A percentile compares a stretch with the other conserved stretches of the same genome.
phyloP scores from a whole-genome alignment of 2,329 filamentous ascomycete species.

The Elsinoe ampelina region DNA sequence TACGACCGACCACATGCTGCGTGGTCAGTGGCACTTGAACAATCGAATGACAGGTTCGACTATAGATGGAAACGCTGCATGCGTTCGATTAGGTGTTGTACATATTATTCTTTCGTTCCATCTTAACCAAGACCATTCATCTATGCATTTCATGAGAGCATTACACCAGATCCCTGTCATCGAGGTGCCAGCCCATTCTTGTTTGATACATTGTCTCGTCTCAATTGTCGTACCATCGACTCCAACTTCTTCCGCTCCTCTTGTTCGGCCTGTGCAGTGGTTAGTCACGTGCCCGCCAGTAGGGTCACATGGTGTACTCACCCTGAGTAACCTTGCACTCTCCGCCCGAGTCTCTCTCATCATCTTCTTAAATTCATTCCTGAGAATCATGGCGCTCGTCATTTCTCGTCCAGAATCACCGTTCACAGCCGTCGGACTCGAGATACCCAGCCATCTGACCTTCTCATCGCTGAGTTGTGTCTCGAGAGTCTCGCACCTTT shows the following conservation, averaged over 20 bases:
- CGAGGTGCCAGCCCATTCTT: not conserved
- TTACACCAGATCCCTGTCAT: not conserved
- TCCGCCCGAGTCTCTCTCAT: slow-evolving; percentile 63
- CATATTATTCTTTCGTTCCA: not conserved
- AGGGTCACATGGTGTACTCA: slow-evolving; percentile 33
- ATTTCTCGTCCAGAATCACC: slow-evolving; percentile 37
- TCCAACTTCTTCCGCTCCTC: slow-evolving; percentile 40
- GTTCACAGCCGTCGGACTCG: slow-evolving; percentile 40
- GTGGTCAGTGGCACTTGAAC: not conserved
- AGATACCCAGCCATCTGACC: slow-evolving; percentile 55
- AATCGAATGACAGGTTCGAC: not conserved
- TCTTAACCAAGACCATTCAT: not conserved
- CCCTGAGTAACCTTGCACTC: slow-evolving; percentile 54
- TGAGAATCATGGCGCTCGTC: slow-evolving; percentile 59
- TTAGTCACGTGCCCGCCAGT: slow-evolving; percentile 18
- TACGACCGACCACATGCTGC: not conserved
- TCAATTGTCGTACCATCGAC: slow-evolving; percentile 12
- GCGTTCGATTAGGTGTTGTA: not conserved
- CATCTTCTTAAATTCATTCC: slow-evolving; percentile 72
- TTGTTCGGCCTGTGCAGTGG: slow-evolving; percentile 51
- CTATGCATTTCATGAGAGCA: not conserved
- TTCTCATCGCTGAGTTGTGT: slow-evolving; percentile 57
- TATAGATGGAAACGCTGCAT: not conserved
- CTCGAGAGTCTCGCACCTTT: slow-evolving; percentile 55
- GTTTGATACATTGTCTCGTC: slow-evolving; percentile 12